Evolutionary conservation across 495 filamentous ascomycete species (phyloP).

Genomic region (Pyrenula massariospora): DNA sequence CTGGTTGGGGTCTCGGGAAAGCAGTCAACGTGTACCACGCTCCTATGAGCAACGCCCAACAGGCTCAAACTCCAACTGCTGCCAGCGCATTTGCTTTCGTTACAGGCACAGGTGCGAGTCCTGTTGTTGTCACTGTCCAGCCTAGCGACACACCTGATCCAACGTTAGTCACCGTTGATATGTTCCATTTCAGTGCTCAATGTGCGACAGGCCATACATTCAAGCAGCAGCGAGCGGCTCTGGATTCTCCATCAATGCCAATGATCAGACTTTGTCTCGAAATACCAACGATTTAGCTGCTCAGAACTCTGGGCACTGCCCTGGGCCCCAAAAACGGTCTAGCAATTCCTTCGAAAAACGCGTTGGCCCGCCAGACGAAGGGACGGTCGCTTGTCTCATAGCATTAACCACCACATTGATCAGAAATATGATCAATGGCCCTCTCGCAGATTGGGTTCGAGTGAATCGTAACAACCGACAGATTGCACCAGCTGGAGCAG

Average conservation of each 20-base stretch:
- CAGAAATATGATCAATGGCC: not conserved
- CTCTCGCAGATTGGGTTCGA: not conserved
- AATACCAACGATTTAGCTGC: not conserved
- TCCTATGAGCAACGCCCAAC: no score
- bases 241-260: not conserved
- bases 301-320: not conserved
- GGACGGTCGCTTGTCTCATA: not conserved
- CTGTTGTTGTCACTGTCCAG: no score
- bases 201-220: no score
- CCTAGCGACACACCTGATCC: no score
- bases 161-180: no score
- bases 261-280: not conserved
- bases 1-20: no score
- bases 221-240: not conserved
- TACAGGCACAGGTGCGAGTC: no score
- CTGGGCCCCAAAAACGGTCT: no score
- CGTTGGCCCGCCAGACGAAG: not conserved
- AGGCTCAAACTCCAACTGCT: no score
- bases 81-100: no score
- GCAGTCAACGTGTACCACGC: no score
- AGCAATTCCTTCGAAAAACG: not conserved
- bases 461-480: not conserved
- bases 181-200: no score
- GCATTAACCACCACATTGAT: not conserved
- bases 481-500: not conserved